These are phyloP conservation scores for Graphium sp. DNA, from an alignment of 2,329 filamentous ascomycete genomes.

Conservation along the genomic window DNA sequence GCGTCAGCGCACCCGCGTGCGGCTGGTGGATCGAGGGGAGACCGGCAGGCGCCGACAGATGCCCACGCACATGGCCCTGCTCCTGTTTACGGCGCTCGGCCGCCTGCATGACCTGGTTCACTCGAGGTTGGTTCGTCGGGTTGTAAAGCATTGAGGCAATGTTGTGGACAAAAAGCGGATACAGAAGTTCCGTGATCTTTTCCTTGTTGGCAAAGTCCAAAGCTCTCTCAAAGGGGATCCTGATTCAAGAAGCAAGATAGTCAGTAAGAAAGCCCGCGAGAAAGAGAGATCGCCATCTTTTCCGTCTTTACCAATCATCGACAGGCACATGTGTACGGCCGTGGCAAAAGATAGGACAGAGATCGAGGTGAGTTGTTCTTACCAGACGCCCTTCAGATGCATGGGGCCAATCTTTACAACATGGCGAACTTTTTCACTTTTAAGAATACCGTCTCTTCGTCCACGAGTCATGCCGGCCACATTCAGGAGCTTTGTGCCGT, in stretches of 20 bases:
- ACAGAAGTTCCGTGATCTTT: conserved; percentile 91
- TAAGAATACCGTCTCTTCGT: conserved; percentile 85
- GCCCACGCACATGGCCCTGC: conserved; percentile 45
- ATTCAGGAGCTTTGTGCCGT: conserved; percentile 91
- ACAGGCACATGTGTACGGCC: not conserved
- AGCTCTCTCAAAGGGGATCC: conserved; percentile 97
- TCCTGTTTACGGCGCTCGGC: conserved; percentile 64
- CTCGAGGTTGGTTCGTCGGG: conserved; percentile 70
- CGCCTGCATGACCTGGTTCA: conserved; percentile 75
- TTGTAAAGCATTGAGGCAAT: conserved; percentile 90
- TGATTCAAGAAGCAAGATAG: conserved; percentile 18
- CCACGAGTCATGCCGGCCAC: conserved; percentile 97
- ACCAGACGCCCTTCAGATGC: conserved; percentile 97
- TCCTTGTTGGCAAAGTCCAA: conserved; percentile 98
- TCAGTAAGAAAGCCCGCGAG: not conserved
- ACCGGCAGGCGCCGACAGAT: conserved; percentile 30
- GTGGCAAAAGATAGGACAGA: conserved; percentile 5
- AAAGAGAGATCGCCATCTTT: not conserved
- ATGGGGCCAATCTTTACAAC: conserved; percentile 98
- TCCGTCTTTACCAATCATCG: too few relatives aligned
- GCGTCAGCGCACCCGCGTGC: conserved; percentile 37
- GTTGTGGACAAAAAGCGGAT: conserved; percentile 94
- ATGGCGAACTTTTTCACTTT: conserved; percentile 92
- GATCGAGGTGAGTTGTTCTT: conserved; percentile 20
- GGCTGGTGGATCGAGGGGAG: conserved; percentile 55